Conservation (phyloP, 2,329 filamentous ascomycete species). For the Xylaria hypoxylon region DNA sequence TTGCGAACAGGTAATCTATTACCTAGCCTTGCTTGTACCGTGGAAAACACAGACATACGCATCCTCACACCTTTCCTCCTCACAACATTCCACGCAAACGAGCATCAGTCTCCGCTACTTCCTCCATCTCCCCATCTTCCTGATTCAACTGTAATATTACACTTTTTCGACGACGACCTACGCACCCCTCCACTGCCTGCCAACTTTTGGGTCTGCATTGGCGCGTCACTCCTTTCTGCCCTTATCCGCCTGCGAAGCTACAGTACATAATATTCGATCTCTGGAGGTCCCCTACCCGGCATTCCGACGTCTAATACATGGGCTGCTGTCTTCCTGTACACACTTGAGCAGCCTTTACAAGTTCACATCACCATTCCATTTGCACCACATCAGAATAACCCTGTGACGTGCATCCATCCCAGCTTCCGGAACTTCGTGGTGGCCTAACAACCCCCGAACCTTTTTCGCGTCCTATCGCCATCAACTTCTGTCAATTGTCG, state of each 20-base stretch:
- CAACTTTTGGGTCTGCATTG: conserved; percentile 32
- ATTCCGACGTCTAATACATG: conserved; percentile 42
- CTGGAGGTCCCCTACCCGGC: conserved; percentile 40
- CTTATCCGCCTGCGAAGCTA: conserved; percentile 27
- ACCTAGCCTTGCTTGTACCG: conserved; percentile 44
- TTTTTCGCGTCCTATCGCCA: conserved; percentile 19
- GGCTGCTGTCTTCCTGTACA: conserved; percentile 36
- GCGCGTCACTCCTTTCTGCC: conserved; percentile 44
- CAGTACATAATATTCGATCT: conserved; percentile 41
- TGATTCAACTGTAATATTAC: conserved; percentile 42
- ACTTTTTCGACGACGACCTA: conserved; percentile 23
- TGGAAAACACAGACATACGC: conserved; percentile 40
- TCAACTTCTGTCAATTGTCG: conserved; percentile 27
- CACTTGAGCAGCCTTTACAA: conserved; percentile 25
- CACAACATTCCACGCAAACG: conserved; percentile 37
- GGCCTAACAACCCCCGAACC: conserved; percentile 25
- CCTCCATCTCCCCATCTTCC: conserved; percentile 24
- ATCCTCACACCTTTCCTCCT: conserved; percentile 30
- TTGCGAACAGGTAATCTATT: conserved; percentile 51
- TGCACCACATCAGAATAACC: conserved; percentile 11
- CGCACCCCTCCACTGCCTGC: conserved; percentile 21
- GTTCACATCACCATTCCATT: conserved; percentile 16
- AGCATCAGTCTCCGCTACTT: conserved; percentile 34
- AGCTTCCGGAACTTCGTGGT: conserved; percentile 28
- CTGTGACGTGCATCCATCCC: conserved; percentile 21